Evolutionary conservation across 2,329 filamentous ascomycete genomes (phyloP).

Genomic region (Pyrenophora tritici-repentis): DNA sequence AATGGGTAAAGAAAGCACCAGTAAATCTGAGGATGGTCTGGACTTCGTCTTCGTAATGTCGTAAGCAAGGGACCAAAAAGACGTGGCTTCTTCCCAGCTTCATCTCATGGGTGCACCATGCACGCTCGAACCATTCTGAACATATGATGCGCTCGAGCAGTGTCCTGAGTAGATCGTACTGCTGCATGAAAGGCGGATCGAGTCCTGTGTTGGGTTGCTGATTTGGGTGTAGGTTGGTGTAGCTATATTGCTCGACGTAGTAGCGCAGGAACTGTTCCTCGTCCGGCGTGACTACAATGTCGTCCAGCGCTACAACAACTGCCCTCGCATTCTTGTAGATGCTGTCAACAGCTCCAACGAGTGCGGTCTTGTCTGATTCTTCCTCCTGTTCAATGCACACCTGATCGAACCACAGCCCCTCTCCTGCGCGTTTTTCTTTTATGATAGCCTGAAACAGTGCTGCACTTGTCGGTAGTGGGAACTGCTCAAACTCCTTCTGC

Average conservation of each 20-base stretch:
- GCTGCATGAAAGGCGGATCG: conserved; percentile 39
- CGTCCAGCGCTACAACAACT: conserved; percentile 51
- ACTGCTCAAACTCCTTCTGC: conserved; percentile 42
- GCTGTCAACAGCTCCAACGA: conserved; percentile 50
- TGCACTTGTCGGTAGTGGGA: conserved; percentile 47
- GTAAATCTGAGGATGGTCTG: conserved; percentile 47
- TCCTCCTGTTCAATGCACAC: conserved; percentile 52
- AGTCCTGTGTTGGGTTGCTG: conserved; percentile 34
- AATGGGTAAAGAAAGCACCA: conserved; percentile 48
- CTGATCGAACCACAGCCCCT: conserved; percentile 54
- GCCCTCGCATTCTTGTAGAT: conserved; percentile 50
- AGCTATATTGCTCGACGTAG: conserved; percentile 48
- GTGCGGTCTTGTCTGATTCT: conserved; percentile 47
- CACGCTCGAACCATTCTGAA: conserved; percentile 52
- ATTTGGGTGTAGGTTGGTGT: conserved; percentile 21
- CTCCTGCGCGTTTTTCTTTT: conserved; percentile 43
- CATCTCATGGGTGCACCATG: conserved; percentile 55
- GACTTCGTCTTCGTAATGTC: conserved; percentile 26
- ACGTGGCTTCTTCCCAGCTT: conserved; percentile 47
- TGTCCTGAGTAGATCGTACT: conserved; percentile 25
- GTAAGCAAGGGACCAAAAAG: conserved; percentile 48
- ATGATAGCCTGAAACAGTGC: conserved; percentile 51
- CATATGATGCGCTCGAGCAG: conserved; percentile 46
- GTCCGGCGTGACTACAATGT: conserved; percentile 43
- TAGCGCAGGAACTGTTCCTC: conserved; percentile 46